Conservation (phyloP, 345 rosid genomes). For the Dimocarpus longan region DNA sequence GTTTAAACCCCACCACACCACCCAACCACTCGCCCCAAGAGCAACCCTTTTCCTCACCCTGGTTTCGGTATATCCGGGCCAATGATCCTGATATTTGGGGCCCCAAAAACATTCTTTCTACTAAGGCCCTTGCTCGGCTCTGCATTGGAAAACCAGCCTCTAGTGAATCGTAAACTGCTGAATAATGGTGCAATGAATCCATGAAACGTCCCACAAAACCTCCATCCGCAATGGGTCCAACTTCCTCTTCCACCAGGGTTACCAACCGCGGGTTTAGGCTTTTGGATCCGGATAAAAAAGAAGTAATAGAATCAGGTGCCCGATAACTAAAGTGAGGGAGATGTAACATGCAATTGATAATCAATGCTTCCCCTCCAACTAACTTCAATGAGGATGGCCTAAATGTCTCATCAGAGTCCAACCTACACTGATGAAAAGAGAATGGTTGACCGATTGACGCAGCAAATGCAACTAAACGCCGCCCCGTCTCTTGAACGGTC, state of each 20-base stretch:
- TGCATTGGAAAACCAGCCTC: constrained; percentile 81
- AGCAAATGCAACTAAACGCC: constrained; percentile 67
- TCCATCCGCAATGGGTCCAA: constrained; percentile 48
- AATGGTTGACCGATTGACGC: constrained; percentile 79
- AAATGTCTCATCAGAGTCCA: constrained; percentile 63
- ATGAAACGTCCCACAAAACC: constrained; percentile 71
- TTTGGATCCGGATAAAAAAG: constrained; percentile 63
- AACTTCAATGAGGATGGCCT: constrained; percentile 54
- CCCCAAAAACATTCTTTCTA: constrained; percentile 68
- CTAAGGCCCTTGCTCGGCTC: constrained; percentile 57
- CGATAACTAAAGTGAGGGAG: constrained; percentile 68
- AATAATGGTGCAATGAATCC: constrained; percentile 83
- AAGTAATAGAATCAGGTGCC: constrained; percentile 54
- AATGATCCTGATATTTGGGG: constrained; percentile 65
- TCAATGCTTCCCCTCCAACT: constrained; percentile 74
- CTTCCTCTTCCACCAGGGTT: constrained; percentile 73
- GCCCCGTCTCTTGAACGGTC: constrained; percentile 79
- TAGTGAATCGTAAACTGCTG: constrained; percentile 79
- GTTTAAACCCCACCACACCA: constrained; percentile 43
- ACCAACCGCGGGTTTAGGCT: constrained; percentile 55
- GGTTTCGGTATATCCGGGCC: constrained; percentile 44
- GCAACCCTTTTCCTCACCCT: constrained; percentile 34
- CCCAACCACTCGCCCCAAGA: constrained; percentile 61
- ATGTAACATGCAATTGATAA: constrained; percentile 80
- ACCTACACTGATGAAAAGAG: constrained; percentile 74